Percentiles rank a stretch among this genome's conserved stretches.
These are phyloP conservation scores for Paralagenidium karlingii DNA, from an alignment of 352 stramenopile genomes.

Conservation along the genomic window DNA sequence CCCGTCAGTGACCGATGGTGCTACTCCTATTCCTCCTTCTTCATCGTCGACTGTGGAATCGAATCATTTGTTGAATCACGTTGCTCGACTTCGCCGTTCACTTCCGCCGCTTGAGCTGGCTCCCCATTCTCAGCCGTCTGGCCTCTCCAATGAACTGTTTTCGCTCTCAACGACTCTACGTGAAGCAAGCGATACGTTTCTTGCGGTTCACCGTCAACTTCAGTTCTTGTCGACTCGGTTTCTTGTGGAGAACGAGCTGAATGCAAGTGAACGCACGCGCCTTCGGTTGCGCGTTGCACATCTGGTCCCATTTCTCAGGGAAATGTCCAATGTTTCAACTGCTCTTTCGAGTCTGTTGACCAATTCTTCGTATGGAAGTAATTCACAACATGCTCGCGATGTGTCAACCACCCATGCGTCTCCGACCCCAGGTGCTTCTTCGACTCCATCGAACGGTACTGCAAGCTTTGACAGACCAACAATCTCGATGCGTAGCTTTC, in stretches of 20 bases:
- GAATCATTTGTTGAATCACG: background rate
- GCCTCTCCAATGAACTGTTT: conserved; percentile 15
- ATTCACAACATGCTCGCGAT: too few relatives aligned
- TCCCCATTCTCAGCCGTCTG: conserved; percentile 9
- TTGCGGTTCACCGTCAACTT: conserved; percentile 20
- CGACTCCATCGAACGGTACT: too few relatives aligned
- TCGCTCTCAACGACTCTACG: conserved; percentile 12
- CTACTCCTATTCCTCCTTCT: conserved; percentile 5
- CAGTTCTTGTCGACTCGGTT: conserved; percentile 14
- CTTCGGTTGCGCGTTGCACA: conserved; percentile 11
- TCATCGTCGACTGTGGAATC: too few relatives aligned
- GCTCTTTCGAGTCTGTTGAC: too few relatives aligned
- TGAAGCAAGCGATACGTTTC: conserved; percentile 17
- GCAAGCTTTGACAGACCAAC: too few relatives aligned
- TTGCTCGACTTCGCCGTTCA: conserved; percentile 5
- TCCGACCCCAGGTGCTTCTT: too few relatives aligned
- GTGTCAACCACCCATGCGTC: too few relatives aligned
- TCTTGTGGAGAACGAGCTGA: conserved; percentile 13
- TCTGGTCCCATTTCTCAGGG: conserved; percentile 9
- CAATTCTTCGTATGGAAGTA: too few relatives aligned
- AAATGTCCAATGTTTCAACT: too few relatives aligned
- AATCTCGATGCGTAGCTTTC: too few relatives aligned
- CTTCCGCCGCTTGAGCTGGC: conserved; percentile 13
- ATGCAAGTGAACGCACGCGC: conserved; percentile 7
- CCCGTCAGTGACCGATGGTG: conserved; percentile 1